Evolutionary conservation across 441 rosid genomes (phyloP), one percentile per base, ranked within the genome.

Genomic region (Brassica hybrid): DNA sequence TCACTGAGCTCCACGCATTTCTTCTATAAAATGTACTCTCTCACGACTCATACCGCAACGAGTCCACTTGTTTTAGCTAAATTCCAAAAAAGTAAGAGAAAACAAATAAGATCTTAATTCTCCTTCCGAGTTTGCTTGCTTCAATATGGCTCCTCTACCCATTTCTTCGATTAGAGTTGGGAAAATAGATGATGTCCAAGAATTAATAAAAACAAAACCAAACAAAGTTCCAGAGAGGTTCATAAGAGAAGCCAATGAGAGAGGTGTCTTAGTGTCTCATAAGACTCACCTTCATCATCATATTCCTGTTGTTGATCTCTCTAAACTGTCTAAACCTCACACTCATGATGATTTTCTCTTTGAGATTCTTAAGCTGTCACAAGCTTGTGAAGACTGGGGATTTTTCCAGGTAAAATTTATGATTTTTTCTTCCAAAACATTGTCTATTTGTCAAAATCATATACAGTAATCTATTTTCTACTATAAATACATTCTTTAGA

Each of bases 311-410:
- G 77, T 89, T 76, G 88, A 88, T 81, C 83, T 86, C 66, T 85
- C 84, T 32, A 88, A 86, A 76, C 85, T 89, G 76, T 61, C 81
- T 65, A 71, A 77, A 27, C 81, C 76, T 12, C 60, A 70, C 67
- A 79, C 50, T 23, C 79, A 76, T 60, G 80, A 84, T 74, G 86
- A 80, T 67, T 80, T 69, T 48, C 30, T 67, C 56, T 62, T 30
- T 17, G 90, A 86, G 79, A 77, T 86, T 66, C 65, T 79, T 56
- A 76, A 82, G 62, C 86, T 89, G 50, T 79, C 79, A 30, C 78
- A 84, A 71, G 94, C 94, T 74, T 85, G 91, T 82, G 80, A 86
- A 76, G 87, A 88, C 43, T 89, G 94, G 94, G 90, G 94, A 65
- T 88, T 89, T 72, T 89, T 89, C 67, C 91, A 89, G 91, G 94